Evolutionary conservation across 805 yeast species (phyloP).

Genomic region (Millerozyma acaciae): DNA sequence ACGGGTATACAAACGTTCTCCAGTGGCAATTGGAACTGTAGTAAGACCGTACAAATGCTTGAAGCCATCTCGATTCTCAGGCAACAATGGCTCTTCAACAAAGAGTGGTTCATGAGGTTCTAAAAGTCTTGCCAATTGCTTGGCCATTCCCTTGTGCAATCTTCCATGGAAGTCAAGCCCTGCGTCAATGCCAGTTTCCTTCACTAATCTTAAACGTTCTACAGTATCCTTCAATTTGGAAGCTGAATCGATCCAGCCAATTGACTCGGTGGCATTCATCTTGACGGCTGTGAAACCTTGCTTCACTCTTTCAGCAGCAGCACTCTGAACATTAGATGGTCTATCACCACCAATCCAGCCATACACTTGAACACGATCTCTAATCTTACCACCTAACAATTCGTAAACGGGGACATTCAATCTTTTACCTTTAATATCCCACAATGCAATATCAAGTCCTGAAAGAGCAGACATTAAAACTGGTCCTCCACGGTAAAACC

Average conservation of each 20-base stretch:
- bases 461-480: slow-evolving; percentile 26
- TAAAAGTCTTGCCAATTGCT: slow-evolving; percentile 4
- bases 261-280: slow-evolving; percentile 15
- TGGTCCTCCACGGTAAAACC: slow-evolving; percentile 28
- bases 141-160: slow-evolving; percentile 3
- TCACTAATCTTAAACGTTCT: slow-evolving; percentile 3
- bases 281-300: slow-evolving; percentile 29
- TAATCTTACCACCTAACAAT: slow-evolving; percentile 24
- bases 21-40: slow-evolving; percentile 4
- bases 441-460: slow-evolving; percentile 27
- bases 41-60: slow-evolving; percentile 3
- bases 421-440: slow-evolving; percentile 26
- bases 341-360: slow-evolving; percentile 30
- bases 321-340: slow-evolving; percentile 18
- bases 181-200: slow-evolving; percentile 2
- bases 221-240: slow-evolving; percentile 4
- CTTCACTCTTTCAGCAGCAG: slow-evolving; percentile 20
- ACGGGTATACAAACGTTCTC: slow-evolving; percentile 4
- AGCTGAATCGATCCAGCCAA: slow-evolving; percentile 5
- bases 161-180: slow-evolving; percentile 3
- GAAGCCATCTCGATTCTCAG: slow-evolving; percentile 2
- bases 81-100: slow-evolving; percentile 3
- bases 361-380: slow-evolving; percentile 21
- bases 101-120: slow-evolving; percentile 4
- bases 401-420: slow-evolving; percentile 25